Conservation (phyloP, 2,329 filamentous ascomycete genomes). For the Botrytis tulipae region DNA sequence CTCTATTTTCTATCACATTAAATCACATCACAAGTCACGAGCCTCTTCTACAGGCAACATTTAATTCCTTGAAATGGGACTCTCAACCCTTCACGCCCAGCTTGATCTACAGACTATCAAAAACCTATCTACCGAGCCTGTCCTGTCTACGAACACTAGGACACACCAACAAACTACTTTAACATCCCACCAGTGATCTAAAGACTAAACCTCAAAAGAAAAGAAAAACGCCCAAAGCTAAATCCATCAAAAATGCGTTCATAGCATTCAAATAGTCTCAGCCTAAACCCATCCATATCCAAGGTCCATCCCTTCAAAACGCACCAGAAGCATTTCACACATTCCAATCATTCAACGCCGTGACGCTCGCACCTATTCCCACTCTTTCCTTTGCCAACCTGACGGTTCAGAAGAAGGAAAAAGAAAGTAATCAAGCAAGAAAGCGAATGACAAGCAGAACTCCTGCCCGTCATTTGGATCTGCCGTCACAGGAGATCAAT, state of each 20-base stretch:
- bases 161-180: not conserved
- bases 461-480: not conserved
- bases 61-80: not conserved
- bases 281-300: not conserved
- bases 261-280: conserved; percentile 1
- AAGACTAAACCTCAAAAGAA: not conserved
- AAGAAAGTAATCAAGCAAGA: not conserved
- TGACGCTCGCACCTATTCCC: not conserved
- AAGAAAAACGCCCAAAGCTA: not conserved
- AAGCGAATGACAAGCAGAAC: not conserved
- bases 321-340: not conserved
- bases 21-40: not conserved
- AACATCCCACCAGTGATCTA: not conserved
- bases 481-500: not conserved
- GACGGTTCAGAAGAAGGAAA: not conserved
- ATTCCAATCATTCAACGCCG: not conserved
- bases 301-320: not conserved
- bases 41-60: not conserved
- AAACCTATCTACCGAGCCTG: not conserved
- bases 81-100: not conserved
- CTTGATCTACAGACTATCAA: not conserved
- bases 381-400: not conserved
- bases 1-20: not conserved
- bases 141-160: not conserved
- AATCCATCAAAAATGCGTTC: not conserved